These are phyloP conservation scores for Elongisporangium undulatum DNA, from an alignment of 352 stramenopile species.

Conservation along the genomic window DNA sequence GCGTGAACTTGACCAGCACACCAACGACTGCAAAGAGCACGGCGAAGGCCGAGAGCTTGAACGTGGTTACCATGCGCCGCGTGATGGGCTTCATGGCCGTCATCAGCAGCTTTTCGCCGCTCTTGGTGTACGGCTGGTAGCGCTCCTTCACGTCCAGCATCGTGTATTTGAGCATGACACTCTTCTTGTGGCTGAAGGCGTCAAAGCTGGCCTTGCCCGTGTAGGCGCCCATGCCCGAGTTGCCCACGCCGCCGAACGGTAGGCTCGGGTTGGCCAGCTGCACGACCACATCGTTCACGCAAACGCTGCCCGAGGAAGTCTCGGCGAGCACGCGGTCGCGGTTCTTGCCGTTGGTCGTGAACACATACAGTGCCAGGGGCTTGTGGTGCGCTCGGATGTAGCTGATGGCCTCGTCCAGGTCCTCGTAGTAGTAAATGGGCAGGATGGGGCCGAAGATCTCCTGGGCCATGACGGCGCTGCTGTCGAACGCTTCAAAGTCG, in stretches of 20 bases:
- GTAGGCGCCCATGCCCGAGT: slow-evolving; percentile 78
- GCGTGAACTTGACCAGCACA: neutral
- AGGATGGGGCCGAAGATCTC: slow-evolving; percentile 96
- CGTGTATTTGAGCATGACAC: slow-evolving; percentile 47
- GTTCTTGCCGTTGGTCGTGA: slow-evolving; percentile 38
- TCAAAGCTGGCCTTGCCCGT: slow-evolving; percentile 80
- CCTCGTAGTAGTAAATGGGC: slow-evolving; percentile 84
- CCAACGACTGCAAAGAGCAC: neutral
- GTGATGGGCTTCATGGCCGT: neutral
- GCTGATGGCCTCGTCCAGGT: slow-evolving; percentile 24
- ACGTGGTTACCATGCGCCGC: neutral
- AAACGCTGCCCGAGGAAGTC: slow-evolving; percentile 55
- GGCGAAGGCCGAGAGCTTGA: neutral
- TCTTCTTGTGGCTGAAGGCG: slow-evolving; percentile 70
- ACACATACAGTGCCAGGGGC: slow-evolving; percentile 87
- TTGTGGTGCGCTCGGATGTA: slow-evolving; percentile 49
- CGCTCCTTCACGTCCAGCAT: slow-evolving; percentile 50
- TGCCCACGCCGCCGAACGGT: slow-evolving; percentile 81
- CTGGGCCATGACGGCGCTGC: slow-evolving; percentile 51
- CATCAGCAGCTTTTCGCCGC: neutral
- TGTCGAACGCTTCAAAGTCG: slow-evolving; percentile 35
- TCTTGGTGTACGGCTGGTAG: slow-evolving; percentile 58
- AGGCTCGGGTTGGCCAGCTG: slow-evolving; percentile 60
- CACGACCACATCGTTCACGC: slow-evolving; percentile 82
- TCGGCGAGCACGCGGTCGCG: slow-evolving; percentile 33